Percentiles rank a stretch among this genome's conserved stretches.
Conservation (phyloP, 2,329 filamentous ascomycete genomes). For the Hymenoscyphus salicellus region DNA sequence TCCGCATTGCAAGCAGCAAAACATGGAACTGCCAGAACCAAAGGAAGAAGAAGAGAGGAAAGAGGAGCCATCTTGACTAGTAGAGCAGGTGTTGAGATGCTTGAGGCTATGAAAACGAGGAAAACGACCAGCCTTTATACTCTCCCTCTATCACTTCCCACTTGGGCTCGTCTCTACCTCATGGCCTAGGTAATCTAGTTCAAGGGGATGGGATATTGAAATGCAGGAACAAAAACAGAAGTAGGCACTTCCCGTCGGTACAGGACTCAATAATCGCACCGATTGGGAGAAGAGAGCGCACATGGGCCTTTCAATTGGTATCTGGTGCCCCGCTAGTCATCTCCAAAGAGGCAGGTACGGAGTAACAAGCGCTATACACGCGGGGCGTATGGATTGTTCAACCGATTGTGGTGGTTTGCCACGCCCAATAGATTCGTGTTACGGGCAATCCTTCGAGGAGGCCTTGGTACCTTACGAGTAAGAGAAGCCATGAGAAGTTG, state of each 20-base stretch:
- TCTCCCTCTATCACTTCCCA: neutral
- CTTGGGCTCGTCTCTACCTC: neutral
- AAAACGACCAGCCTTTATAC: neutral
- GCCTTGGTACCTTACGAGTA: no score
- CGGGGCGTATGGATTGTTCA: neutral
- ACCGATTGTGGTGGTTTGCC: neutral
- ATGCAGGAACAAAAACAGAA: neutral
- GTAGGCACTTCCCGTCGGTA: neutral
- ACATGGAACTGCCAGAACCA: slow-evolving; percentile 48
- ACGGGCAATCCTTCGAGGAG: neutral
- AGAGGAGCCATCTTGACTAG: neutral
- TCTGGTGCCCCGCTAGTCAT: neutral
- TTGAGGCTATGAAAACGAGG: neutral
- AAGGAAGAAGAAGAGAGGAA: slow-evolving; percentile 1
- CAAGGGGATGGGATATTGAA: neutral
- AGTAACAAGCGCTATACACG: slow-evolving; percentile 1
- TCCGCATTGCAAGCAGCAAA: slow-evolving; percentile 18
- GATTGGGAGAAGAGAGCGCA: neutral
- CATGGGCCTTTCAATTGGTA: neutral
- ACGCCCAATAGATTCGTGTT: neutral
- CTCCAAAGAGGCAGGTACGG: neutral
- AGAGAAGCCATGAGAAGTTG: neutral
- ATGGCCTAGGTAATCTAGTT: neutral
- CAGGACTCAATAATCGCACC: neutral
- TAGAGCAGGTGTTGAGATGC: neutral